Conservation (phyloP, 352 stramenopile genomes). For the Pythium volutum region DNA sequence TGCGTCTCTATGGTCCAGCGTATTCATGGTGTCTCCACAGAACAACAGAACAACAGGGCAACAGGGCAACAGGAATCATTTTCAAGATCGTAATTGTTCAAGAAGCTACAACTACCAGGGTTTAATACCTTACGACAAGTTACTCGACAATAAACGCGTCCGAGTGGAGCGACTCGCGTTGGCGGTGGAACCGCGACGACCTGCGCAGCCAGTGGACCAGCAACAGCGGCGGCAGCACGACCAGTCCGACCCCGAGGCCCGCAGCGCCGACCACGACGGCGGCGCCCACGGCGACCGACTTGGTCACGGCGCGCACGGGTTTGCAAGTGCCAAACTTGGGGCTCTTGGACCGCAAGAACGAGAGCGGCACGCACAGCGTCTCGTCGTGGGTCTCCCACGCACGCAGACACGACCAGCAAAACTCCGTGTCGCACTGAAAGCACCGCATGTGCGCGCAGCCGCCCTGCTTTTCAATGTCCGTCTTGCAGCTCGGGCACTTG, state of each 20-base stretch:
- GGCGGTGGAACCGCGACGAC: constrained; percentile 35
- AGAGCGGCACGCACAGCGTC: constrained; percentile 63
- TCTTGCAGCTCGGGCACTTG: constrained; percentile 61
- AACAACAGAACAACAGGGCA: too few species aligned
- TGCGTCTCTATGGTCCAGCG: too few species aligned
- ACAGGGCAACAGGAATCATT: too few species aligned
- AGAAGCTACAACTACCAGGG: too few species aligned
- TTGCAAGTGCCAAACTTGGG: constrained; percentile 55
- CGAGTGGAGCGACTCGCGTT: constrained; percentile 33
- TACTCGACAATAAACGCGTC: constrained; percentile 30
- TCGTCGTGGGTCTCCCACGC: constrained; percentile 70
- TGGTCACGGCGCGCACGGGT: constrained; percentile 68
- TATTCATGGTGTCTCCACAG: too few species aligned
- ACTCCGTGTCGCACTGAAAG: constrained; percentile 82
- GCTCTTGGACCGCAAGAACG: constrained; percentile 70
- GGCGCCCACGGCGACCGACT: constrained; percentile 55
- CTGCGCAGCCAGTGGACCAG: constrained; percentile 56
- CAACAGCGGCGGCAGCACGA: constrained; percentile 67
- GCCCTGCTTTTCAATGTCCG: constrained; percentile 81
- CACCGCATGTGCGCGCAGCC: constrained; percentile 86
- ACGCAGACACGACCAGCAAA: constrained; percentile 79
- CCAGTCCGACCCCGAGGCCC: constrained; percentile 56
- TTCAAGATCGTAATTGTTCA: too few species aligned
- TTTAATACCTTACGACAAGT: not conserved
- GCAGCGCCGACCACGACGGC: constrained; percentile 49